Percentiles rank a stretch among this genome's conserved stretches.
phyloP scores from a whole-genome alignment of 2,329 filamentous ascomycete genomes.

The Dactylonectria estremocensis region DNA sequence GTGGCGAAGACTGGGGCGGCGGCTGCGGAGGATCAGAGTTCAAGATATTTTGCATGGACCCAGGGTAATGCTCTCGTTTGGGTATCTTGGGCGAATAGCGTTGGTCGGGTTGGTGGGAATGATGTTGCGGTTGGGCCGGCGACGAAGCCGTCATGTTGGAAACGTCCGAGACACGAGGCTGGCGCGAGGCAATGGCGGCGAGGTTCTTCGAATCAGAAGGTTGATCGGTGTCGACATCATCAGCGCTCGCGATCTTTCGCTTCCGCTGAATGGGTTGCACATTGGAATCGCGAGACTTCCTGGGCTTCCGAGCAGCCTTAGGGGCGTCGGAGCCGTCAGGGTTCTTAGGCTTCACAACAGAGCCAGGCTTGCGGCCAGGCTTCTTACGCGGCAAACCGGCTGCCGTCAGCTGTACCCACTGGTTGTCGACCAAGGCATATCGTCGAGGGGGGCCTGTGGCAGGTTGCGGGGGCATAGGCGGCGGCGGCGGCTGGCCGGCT shows the following conservation, averaged over 20 bases:
- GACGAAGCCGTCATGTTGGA: conserved; percentile 45
- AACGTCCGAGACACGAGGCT: conserved; percentile 43
- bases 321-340: conserved; percentile 56
- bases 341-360: conserved; percentile 62
- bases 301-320: conserved; percentile 65
- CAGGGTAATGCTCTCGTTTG: conserved; percentile 67
- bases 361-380: conserved; percentile 76
- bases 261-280: conserved; percentile 69
- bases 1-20: conserved; percentile 48
- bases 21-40: conserved; percentile 63
- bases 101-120: conserved; percentile 47
- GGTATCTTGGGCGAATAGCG: conserved; percentile 62
- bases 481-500: conserved; percentile 42
- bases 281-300: conserved; percentile 74
- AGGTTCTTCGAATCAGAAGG: conserved; percentile 55
- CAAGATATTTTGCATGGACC: conserved; percentile 70
- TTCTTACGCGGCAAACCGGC: conserved; percentile 74
- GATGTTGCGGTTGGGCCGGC: conserved; percentile 50
- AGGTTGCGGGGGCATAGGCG: conserved; percentile 42
- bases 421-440: conserved; percentile 56
- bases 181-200: conserved; percentile 48
- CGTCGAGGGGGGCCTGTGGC: conserved; percentile 49
- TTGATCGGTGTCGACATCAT: conserved; percentile 56
- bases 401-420: conserved; percentile 67
- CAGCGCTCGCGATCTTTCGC: conserved; percentile 64